These are phyloP conservation scores for Dothideomycetes sp. DNA, from an alignment of 2,329 filamentous ascomycete genomes.

Conservation along the genomic window DNA sequence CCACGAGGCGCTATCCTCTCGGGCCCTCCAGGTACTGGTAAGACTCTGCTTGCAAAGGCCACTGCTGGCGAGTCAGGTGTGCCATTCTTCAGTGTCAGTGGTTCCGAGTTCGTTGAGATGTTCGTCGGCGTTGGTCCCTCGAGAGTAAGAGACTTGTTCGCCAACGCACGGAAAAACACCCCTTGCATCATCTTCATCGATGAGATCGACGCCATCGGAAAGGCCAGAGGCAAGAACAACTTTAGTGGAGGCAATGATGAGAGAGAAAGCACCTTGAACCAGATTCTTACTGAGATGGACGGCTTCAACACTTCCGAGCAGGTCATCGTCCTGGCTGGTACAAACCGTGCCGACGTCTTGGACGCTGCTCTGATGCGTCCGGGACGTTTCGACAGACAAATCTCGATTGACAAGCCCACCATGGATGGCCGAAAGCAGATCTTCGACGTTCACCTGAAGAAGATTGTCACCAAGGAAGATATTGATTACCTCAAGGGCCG, in stretches of 20 bases:
- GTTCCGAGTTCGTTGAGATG: slow-evolving; percentile 99
- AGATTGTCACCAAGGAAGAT: slow-evolving; percentile 89
- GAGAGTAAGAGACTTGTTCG: slow-evolving; percentile 86
- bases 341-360: slow-evolving; percentile 86
- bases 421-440: slow-evolving; percentile 97
- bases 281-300: slow-evolving; percentile 98
- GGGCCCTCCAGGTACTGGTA: slow-evolving; percentile 96
- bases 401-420: slow-evolving; percentile 85
- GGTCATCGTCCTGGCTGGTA: slow-evolving; percentile 92
- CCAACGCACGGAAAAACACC: slow-evolving; percentile 87
- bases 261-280: slow-evolving; percentile 91
- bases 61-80: slow-evolving; percentile 95
- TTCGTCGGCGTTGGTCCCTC: slow-evolving; percentile 98
- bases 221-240: slow-evolving; percentile 71
- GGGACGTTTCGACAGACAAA: slow-evolving; percentile 93
- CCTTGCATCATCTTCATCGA: slow-evolving; percentile 99
- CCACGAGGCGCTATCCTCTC: slow-evolving; percentile 92
- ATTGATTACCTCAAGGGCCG: slow-evolving; percentile 78
- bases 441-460: slow-evolving; percentile 85
- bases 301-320: slow-evolving; percentile 96
- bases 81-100: slow-evolving; percentile 96
- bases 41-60: slow-evolving; percentile 92
- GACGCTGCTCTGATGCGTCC: slow-evolving; percentile 95
- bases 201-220: slow-evolving; percentile 96
- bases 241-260: slow-evolving; percentile 92